phyloP scores from a whole-genome alignment of 495 filamentous ascomycete genomes.

The Tirmania nivea region DNA sequence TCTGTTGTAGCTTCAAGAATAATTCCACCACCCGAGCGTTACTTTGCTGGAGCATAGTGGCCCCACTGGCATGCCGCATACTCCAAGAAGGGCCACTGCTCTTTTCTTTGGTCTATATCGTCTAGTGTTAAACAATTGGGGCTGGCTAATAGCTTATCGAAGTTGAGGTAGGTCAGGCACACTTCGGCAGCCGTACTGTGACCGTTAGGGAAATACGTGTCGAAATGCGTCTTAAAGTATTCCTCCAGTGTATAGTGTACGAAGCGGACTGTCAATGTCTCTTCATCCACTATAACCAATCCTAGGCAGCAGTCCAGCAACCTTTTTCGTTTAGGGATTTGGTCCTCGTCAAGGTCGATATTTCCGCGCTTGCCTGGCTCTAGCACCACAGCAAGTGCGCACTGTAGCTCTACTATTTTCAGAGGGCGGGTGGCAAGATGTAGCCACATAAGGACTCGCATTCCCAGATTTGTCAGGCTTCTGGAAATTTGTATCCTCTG shows the following conservation, averaged over 20 bases:
- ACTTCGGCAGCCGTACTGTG: slow-evolving; percentile 5
- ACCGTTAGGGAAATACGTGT: background rate
- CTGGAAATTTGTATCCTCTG: background rate
- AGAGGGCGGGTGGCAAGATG: background rate
- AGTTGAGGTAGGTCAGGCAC: slow-evolving; percentile 14
- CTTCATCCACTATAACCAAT: slow-evolving; percentile 17
- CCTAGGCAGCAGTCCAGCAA: background rate
- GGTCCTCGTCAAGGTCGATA: background rate
- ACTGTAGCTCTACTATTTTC: background rate
- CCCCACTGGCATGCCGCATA: slow-evolving; percentile 5
- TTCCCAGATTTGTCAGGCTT: background rate
- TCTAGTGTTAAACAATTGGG: background rate
- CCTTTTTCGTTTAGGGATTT: too few species aligned
- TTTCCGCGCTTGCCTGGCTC: background rate
- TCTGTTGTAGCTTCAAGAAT: background rate
- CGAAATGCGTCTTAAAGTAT: slow-evolving; percentile 10
- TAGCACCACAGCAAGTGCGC: background rate
- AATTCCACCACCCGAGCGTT: background rate
- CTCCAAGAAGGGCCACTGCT: background rate
- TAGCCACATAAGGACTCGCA: background rate
- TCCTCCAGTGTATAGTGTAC: slow-evolving; percentile 19
- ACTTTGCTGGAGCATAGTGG: background rate
- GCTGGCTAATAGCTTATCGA: background rate
- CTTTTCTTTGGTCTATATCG: background rate
- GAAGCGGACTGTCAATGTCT: slow-evolving; percentile 15